These are phyloP conservation scores for Yamadazyma aaseri DNA, from an alignment of 1,139 yeast genomes.

Conservation along the genomic window DNA sequence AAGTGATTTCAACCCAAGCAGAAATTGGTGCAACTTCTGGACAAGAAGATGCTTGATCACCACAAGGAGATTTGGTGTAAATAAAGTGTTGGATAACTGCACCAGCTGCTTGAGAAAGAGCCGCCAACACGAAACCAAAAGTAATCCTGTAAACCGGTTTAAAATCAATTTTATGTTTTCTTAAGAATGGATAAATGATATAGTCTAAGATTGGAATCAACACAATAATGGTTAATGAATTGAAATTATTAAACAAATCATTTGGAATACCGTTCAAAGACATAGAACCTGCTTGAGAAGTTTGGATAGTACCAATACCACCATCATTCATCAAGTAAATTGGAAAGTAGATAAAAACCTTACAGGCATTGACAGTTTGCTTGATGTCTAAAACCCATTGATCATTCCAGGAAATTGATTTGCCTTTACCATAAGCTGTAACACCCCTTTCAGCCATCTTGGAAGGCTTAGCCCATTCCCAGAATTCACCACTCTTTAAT, in stretches of 20 bases:
- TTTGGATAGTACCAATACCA: constrained; percentile 63
- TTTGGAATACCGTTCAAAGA: constrained; percentile 67
- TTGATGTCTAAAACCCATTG: constrained; percentile 63
- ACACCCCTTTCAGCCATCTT: constrained; percentile 45
- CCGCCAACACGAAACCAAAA: constrained; percentile 36
- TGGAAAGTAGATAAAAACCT: constrained; percentile 61
- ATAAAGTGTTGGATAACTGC: constrained; percentile 37
- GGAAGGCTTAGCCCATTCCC: constrained; percentile 58
- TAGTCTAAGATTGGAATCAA: constrained; percentile 64
- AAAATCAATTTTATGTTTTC: constrained; percentile 43
- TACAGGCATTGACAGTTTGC: constrained; percentile 58
- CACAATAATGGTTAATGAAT: constrained; percentile 64
- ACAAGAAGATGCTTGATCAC: constrained; percentile 33
- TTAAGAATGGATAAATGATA: constrained; percentile 55
- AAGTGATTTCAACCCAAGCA: constrained; percentile 55
- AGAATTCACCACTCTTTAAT: constrained; percentile 36
- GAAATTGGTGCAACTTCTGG: constrained; percentile 52
- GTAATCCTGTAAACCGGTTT: constrained; percentile 36
- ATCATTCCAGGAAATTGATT: constrained; percentile 45
- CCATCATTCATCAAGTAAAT: constrained; percentile 64
- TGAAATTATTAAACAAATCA: constrained; percentile 66
- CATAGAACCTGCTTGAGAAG: constrained; percentile 68
- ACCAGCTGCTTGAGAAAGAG: constrained; percentile 40
- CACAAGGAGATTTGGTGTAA: constrained; percentile 40
- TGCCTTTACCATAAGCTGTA: constrained; percentile 17